A percentile compares a stretch with the other conserved stretches of the same genome.
phyloP scores from a whole-genome alignment of 192 early-diverging fungal genomes.

The Coemansia guatemalensis region DNA sequence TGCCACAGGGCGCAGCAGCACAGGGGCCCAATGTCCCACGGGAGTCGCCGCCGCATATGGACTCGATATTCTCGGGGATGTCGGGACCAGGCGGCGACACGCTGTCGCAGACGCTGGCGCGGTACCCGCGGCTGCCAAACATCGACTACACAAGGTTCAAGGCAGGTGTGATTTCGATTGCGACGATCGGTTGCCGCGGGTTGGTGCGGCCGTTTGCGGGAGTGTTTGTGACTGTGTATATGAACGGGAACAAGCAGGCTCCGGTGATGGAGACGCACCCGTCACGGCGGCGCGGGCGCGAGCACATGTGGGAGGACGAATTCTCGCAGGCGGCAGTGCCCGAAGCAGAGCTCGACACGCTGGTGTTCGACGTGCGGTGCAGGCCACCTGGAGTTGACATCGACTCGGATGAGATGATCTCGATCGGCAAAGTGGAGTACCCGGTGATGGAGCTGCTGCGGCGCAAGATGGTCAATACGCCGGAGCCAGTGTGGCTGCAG shows the following conservation, averaged over 20 bases:
- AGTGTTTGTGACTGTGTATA: conserved; percentile 49
- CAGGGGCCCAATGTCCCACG: conserved; percentile 6
- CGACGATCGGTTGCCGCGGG: conserved; percentile 46
- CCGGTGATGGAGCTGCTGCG: conserved; percentile 47
- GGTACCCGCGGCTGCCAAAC: conserved; percentile 53
- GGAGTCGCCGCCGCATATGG: conserved; percentile 2
- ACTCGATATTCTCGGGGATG: conserved; percentile 50
- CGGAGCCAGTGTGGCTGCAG: conserved; percentile 52
- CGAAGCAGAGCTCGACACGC: conserved; percentile 33
- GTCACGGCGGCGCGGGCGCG: conserved; percentile 45
- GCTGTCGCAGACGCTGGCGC: conserved; percentile 37
- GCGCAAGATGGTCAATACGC: conserved; percentile 46
- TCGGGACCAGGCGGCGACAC: conserved; percentile 32
- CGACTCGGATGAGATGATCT: conserved; percentile 47
- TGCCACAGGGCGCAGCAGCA: neutral
- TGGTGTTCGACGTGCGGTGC: conserved; percentile 45
- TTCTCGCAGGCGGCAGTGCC: conserved; percentile 48
- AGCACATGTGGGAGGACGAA: conserved; percentile 54
- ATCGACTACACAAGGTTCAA: conserved; percentile 52
- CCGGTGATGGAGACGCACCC: conserved; percentile 48
- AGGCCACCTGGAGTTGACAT: conserved; percentile 35
- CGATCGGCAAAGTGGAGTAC: conserved; percentile 50
- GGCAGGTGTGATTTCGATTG: conserved; percentile 46
- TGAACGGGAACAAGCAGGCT: conserved; percentile 50
- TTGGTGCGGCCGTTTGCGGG: conserved; percentile 50